phyloP scores from a whole-genome alignment of 2,329 filamentous ascomycete species.

The Bimuria novae-zelandiae region DNA sequence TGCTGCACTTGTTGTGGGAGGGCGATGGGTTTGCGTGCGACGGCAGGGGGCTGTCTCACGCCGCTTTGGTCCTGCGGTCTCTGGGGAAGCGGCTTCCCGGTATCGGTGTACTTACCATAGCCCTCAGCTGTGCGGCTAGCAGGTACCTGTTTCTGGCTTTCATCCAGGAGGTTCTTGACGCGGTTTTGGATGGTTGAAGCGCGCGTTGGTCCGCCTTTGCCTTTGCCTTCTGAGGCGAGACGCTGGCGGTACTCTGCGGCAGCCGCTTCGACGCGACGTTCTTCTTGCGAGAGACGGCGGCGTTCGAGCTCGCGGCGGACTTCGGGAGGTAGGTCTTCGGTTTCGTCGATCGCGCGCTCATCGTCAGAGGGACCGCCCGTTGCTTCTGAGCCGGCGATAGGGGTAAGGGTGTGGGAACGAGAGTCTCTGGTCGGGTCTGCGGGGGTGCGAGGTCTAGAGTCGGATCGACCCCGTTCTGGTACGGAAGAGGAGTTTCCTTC shows the following conservation, averaged over 20 bases:
- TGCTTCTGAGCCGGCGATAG: slow-evolving; percentile 76
- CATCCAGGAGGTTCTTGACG: slow-evolving; percentile 81
- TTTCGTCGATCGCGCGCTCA: slow-evolving; percentile 65
- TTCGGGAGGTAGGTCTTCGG: slow-evolving; percentile 79
- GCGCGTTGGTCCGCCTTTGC: slow-evolving; percentile 56
- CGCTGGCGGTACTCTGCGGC: slow-evolving; percentile 85
- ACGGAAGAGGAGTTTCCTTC: slow-evolving; percentile 60
- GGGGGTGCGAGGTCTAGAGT: slow-evolving; percentile 31
- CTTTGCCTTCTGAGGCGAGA: slow-evolving; percentile 64
- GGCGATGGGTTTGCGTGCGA: slow-evolving; percentile 56
- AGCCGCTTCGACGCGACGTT: slow-evolving; percentile 84
- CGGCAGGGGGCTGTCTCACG: slow-evolving; percentile 26
- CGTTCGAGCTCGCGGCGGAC: slow-evolving; percentile 89
- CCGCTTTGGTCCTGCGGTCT: slow-evolving; percentile 35
- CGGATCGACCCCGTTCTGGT: slow-evolving; percentile 31
- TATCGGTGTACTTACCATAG: slow-evolving; percentile 81
- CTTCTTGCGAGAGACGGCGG: slow-evolving; percentile 79
- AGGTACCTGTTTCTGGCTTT: slow-evolving; percentile 62
- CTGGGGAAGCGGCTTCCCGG: slow-evolving; percentile 35
- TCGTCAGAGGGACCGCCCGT: slow-evolving; percentile 72
- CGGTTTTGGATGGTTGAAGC: slow-evolving; percentile 90
- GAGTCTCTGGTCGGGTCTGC: slow-evolving; percentile 30
- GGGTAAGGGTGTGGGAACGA: slow-evolving; percentile 52
- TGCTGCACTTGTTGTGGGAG: slow-evolving; percentile 19
- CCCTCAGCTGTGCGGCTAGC: slow-evolving; percentile 78